These are phyloP conservation scores for Lanzia echinophila DNA, from an alignment of 2,329 filamentous ascomycete genomes.

Conservation along the genomic window DNA sequence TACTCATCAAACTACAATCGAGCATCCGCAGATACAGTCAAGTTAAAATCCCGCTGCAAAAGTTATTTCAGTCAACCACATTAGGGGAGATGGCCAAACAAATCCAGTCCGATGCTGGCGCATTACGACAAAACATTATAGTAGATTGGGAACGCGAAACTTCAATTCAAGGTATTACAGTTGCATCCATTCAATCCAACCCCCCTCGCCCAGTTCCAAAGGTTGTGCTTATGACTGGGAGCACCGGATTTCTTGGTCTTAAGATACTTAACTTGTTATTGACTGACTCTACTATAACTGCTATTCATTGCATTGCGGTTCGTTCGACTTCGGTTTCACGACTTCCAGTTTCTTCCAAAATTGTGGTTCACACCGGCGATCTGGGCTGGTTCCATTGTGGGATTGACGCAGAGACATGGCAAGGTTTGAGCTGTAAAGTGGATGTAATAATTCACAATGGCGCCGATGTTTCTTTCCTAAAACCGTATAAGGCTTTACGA, in stretches of 20 bases:
- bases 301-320: neutral
- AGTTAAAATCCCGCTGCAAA: constrained; percentile 16
- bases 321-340: neutral
- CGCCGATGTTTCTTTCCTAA: constrained; percentile 34
- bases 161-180: neutral
- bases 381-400: neutral
- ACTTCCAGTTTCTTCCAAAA: neutral
- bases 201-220: no score
- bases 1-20: constrained; percentile 28
- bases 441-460: constrained; percentile 49
- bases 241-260: neutral
- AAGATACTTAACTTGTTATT: neutral
- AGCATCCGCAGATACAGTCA: constrained; percentile 22
- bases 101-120: neutral
- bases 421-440: constrained; percentile 11
- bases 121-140: neutral
- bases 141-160: neutral
- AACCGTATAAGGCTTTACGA: constrained; percentile 32
- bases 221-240: neutral
- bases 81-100: constrained; percentile 19
- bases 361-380: neutral
- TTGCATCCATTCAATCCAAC: no score
- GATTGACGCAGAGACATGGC: neutral
- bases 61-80: constrained; percentile 22
- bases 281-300: neutral